phyloP scores from a whole-genome alignment of 2,329 filamentous ascomycete genomes.

The Cadophora sp. region DNA sequence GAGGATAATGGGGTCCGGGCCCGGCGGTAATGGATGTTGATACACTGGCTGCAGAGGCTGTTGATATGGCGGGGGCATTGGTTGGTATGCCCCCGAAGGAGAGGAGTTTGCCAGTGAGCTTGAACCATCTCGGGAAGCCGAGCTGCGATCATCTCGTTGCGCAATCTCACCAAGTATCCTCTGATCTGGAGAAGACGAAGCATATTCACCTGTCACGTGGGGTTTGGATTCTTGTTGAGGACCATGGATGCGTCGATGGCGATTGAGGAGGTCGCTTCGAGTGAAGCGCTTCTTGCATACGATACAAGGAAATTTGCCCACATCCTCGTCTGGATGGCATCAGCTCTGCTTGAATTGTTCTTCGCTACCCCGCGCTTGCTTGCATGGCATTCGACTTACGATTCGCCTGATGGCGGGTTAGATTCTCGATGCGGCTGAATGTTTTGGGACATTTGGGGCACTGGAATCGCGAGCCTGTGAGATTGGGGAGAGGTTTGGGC shows the following conservation, averaged over 20 bases:
- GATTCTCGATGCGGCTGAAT: slow-evolving; percentile 42
- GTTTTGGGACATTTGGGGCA: slow-evolving; percentile 42
- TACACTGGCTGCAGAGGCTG: slow-evolving; percentile 12
- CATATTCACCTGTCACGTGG: slow-evolving; percentile 31
- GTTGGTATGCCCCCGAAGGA: slow-evolving; percentile 19
- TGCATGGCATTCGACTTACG: slow-evolving; percentile 31
- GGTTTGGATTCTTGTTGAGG: slow-evolving; percentile 23
- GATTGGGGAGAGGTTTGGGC: slow-evolving; percentile 17
- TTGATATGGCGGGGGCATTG: slow-evolving; percentile 14
- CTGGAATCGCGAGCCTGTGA: slow-evolving; percentile 36
- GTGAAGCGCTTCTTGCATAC: slow-evolving; percentile 42
- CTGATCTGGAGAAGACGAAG: slow-evolving; percentile 21
- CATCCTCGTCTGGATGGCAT: slow-evolving; percentile 38
- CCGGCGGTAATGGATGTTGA: slow-evolving; percentile 7
- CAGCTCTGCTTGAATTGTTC: not conserved
- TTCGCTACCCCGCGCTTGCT: no score
- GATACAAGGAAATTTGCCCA: slow-evolving; percentile 40
- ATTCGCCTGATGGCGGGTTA: slow-evolving; percentile 43
- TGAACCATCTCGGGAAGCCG: slow-evolving; percentile 22
- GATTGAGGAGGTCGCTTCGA: slow-evolving; percentile 41
- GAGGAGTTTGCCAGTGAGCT: slow-evolving; percentile 19
- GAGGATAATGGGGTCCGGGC: slow-evolving; percentile 16
- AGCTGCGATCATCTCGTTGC: slow-evolving; percentile 26
- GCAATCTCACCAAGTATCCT: slow-evolving; percentile 1
- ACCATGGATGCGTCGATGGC: slow-evolving; percentile 40